Conservation (phyloP, 192 early-diverging fungal species). For the Physocladia obscura region DNA sequence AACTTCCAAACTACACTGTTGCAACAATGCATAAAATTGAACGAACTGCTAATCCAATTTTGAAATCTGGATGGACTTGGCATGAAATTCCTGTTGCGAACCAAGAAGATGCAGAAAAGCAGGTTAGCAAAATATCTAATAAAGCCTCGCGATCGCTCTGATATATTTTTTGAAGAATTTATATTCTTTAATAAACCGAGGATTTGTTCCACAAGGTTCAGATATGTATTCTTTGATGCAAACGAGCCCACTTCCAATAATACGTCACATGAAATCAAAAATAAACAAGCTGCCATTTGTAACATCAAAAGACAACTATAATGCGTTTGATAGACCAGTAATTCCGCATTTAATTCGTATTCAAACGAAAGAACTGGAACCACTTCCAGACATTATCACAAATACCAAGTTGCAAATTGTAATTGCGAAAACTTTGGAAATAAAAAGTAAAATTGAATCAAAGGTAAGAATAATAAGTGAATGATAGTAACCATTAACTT, state of each 20-base stretch:
- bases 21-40: constrained; percentile 14
- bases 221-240: not conserved
- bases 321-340: not conserved
- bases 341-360: not conserved
- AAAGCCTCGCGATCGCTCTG: not conserved
- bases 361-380: not conserved
- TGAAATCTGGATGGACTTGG: constrained; percentile 26
- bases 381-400: constrained; percentile 14
- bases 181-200: constrained; percentile 8
- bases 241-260: not conserved
- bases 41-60: constrained; percentile 4
- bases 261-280: not conserved
- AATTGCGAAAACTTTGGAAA: constrained; percentile 7
- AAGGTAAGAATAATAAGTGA: not conserved
- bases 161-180: constrained; percentile 8
- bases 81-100: constrained; percentile 3
- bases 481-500: not conserved
- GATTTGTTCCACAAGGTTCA: constrained; percentile 20
- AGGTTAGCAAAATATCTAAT: not conserved
- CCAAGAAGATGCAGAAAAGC: not conserved
- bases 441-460: not conserved
- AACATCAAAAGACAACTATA: constrained; percentile 1
- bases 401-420: constrained; percentile 6
- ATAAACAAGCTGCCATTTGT: constrained; percentile 12
- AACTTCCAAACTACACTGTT: not conserved